A percentile compares a stretch with the other conserved stretches of the same genome.
Evolutionary conservation across 2,329 filamentous ascomycete species (phyloP).

Genomic region (Dissoconium aciculare): DNA sequence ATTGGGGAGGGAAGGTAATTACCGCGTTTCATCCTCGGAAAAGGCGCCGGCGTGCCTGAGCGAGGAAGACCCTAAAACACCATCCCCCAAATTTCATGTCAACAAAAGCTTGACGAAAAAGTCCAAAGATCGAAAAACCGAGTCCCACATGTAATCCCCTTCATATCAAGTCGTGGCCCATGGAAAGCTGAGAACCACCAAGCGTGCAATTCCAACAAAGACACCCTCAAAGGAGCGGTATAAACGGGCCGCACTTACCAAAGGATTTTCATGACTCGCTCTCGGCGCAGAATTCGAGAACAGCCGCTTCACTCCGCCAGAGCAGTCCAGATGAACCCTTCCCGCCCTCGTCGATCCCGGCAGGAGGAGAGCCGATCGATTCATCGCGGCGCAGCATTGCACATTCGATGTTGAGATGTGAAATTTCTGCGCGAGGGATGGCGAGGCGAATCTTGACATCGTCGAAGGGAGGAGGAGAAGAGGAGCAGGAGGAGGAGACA

Average conservation of each 20-base stretch:
- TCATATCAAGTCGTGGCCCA: too few relatives aligned
- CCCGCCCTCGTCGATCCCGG: too few relatives aligned
- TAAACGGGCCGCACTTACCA: conserved; percentile 43
- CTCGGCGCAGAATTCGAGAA: background rate
- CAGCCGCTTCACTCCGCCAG: background rate
- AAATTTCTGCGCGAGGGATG: too few relatives aligned
- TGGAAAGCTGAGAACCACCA: background rate
- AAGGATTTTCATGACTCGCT: conserved; percentile 65
- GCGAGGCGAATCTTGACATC: too few relatives aligned
- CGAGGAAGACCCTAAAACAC: conserved; percentile 72
- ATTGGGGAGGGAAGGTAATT: conserved; percentile 1
- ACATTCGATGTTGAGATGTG: background rate
- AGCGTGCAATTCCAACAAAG: conserved; percentile 2
- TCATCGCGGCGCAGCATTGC: too few relatives aligned
- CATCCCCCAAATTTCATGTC: too few relatives aligned
- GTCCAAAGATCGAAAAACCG: conserved; percentile 3
- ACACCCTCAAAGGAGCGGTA: too few relatives aligned
- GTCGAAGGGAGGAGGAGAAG: too few relatives aligned
- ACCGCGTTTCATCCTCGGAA: conserved; percentile 56
- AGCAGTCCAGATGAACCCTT: background rate
- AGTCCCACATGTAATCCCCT: background rate
- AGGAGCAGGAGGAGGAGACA: too few relatives aligned
- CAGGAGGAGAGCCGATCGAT: background rate
- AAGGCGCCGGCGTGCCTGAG: conserved; percentile 48
- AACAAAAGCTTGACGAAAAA: background rate